A percentile compares a stretch with the other conserved stretches of the same genome.
These are phyloP conservation scores for Aristolochia californica DNA, from an alignment of 164 flowering plant species.

Conservation along the genomic window DNA sequence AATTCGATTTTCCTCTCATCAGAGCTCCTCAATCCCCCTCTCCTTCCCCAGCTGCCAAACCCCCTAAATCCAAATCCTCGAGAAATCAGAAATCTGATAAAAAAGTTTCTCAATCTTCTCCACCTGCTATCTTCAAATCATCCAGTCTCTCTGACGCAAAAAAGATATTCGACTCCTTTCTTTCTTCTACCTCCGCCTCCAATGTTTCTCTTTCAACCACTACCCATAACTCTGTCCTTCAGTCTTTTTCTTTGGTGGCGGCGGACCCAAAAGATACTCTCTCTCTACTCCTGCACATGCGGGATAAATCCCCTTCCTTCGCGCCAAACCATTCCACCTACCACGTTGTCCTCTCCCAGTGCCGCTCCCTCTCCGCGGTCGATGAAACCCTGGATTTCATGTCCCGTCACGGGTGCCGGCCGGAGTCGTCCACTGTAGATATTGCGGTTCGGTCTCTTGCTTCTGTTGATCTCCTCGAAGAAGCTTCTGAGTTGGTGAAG, in stretches of 20 bases:
- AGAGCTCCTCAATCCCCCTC: constrained; percentile 12
- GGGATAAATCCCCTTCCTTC: constrained; percentile 34
- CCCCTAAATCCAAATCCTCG: constrained; percentile 6
- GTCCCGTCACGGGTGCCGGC: constrained; percentile 45
- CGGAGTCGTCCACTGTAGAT: constrained; percentile 51
- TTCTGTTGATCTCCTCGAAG: constrained; percentile 28
- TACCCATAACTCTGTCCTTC: constrained; percentile 49
- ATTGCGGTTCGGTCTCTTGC: constrained; percentile 65
- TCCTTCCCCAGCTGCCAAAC: constrained; percentile 5
- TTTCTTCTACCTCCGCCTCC: constrained; percentile 41
- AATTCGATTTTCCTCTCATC: constrained; percentile 9
- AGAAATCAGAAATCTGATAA: constrained; percentile 4
- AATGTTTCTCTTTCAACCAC: constrained; percentile 27
- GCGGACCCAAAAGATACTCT: constrained; percentile 29
- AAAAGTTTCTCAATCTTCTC: background rate
- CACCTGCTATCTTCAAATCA: constrained; percentile 29
- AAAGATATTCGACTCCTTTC: constrained; percentile 32
- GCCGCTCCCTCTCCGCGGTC: constrained; percentile 21
- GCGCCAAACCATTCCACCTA: constrained; percentile 56
- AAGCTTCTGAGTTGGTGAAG: constrained; percentile 46
- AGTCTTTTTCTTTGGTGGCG: constrained; percentile 34
- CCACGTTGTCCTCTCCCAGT: constrained; percentile 46
- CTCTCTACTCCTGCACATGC: constrained; percentile 49
- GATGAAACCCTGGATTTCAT: constrained; percentile 39
- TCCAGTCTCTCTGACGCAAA: constrained; percentile 54